Conservation (phyloP, 768 basidiomycete species). For the Lentinula sp. region DNA sequence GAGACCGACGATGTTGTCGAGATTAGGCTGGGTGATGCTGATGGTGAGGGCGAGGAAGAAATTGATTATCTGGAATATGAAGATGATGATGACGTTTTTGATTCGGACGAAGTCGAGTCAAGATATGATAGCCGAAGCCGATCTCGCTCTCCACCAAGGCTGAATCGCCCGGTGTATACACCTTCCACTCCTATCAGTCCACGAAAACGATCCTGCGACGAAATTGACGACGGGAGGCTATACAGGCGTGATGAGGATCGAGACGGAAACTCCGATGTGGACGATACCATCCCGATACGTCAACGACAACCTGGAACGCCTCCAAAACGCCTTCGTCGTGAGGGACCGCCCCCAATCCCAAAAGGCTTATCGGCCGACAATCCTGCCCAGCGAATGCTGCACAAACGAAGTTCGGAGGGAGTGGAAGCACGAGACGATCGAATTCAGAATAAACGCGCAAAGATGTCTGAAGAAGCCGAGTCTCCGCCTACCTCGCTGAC, state of each 20-base stretch:
- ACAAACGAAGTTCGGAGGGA: constrained; percentile 5
- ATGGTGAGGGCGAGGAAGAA: constrained; percentile 1
- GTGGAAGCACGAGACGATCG: neutral
- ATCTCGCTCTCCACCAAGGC: neutral
- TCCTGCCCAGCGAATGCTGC: neutral
- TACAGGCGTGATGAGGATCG: neutral
- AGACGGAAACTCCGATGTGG: neutral
- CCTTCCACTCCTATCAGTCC: neutral
- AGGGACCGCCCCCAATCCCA: neutral
- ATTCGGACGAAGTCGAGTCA: neutral
- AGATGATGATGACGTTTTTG: constrained; percentile 1
- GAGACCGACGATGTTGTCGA: neutral
- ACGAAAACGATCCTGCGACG: constrained; percentile 6
- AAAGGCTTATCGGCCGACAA: neutral
- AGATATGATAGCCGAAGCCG: neutral
- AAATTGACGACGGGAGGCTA: constrained; percentile 1
- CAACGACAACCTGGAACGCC: neutral
- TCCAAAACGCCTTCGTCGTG: constrained; percentile 2
- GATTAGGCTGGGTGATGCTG: neutral
- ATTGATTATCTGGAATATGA: constrained; percentile 3
- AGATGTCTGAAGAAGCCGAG: constrained; percentile 4
- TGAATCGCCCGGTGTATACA: neutral
- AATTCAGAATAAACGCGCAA: neutral
- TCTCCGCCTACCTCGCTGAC: constrained; percentile 4
- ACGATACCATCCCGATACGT: neutral